A percentile compares a stretch with the other conserved stretches of the same genome.
Conservation (phyloP, 1,284 basidiomycete species). For the Papiliotrema laurentii region DNA sequence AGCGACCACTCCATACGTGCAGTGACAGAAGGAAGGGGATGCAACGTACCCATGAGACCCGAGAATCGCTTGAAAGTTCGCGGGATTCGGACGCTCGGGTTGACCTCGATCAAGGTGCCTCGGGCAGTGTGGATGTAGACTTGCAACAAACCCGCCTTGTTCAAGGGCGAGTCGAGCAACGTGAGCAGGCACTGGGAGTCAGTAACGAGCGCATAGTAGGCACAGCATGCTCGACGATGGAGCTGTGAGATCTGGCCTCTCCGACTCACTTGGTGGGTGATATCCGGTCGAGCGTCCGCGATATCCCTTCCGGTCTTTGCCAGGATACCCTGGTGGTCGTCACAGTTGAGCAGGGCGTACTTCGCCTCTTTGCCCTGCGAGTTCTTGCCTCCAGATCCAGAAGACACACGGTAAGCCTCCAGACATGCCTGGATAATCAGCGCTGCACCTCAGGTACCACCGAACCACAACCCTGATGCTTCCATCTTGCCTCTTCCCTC, state of each 20-base stretch:
- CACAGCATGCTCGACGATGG: neutral
- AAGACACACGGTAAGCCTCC: slow-evolving; percentile 85
- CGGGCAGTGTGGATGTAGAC: slow-evolving; percentile 98
- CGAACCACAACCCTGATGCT: neutral
- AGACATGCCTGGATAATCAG: slow-evolving; percentile 82
- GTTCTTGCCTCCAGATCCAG: slow-evolving; percentile 51
- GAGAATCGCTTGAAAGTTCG: slow-evolving; percentile 98
- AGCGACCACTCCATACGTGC: neutral
- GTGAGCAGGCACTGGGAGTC: slow-evolving; percentile 79
- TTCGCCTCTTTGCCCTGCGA: slow-evolving; percentile 70
- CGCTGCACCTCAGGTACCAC: too few relatives aligned
- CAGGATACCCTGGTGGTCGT: slow-evolving; percentile 97
- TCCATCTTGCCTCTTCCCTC: neutral
- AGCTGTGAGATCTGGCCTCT: neutral
- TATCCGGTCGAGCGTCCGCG: slow-evolving; percentile 95
- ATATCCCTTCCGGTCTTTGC: slow-evolving; percentile 98
- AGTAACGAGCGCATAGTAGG: neutral
- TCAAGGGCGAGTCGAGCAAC: slow-evolving; percentile 92
- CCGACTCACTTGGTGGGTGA: slow-evolving; percentile 84
- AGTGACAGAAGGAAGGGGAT: neutral
- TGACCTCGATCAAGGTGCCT: slow-evolving; percentile 96
- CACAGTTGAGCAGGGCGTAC: slow-evolving; percentile 95
- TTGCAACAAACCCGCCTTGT: slow-evolving; percentile 94
- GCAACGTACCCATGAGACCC: slow-evolving; percentile 84
- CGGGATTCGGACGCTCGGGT: slow-evolving; percentile 95